Base-by-base conservation (phyloP, 768 basidiomycete species). In the Kwoniella europaea region DNA sequence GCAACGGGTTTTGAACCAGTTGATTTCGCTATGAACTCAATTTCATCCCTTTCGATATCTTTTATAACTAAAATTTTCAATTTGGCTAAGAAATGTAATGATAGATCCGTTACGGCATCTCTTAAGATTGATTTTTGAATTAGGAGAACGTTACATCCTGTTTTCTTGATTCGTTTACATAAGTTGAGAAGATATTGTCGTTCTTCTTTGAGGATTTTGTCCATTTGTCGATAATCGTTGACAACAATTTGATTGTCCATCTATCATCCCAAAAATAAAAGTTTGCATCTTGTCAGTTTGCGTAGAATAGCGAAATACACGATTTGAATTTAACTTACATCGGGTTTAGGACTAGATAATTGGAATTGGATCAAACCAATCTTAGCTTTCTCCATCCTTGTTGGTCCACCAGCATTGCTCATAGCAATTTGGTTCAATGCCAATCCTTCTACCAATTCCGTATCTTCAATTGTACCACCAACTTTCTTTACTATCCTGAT, bases 201-300 rank as follows among this genome's bases (percentile, higher is more conserved):
- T 68, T 96, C 96, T 85, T 99, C 97, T 85, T 99, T 98, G 85
- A 99, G 91, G 69, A 98, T 94, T 84, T 98, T 97, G 88, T 98
- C 97, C 96, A 99, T 98, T 84, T 98, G 97, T 18, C 97, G 91
- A 86, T 99, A 99, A 85, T 99, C 96, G 74, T 96, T 98, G 77
- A 99, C 98, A 63, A 98, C 91, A 55, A 99, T 94, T 4, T 96
- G 98, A 86, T 99, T 98, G 85, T 99, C 97, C 96, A 99, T 99
- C 95, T 98, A 53, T 35, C 35, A 35, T 35, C 35, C 35, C 35
- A 35, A 35, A 35, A 53, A 69, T 42, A 5, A 41, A 71, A 13
- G 10, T 5, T 72, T 76, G 73, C 71, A 35, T 81, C 46, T 43
- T 29, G 27, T 52, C 53, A 69, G 41, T 35, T 59, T 50, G 46